A percentile compares a stretch with the other conserved stretches of the same genome.
Conservation (phyloP, 75 land plant species). For the Cunninghamia lanceolata region DNA sequence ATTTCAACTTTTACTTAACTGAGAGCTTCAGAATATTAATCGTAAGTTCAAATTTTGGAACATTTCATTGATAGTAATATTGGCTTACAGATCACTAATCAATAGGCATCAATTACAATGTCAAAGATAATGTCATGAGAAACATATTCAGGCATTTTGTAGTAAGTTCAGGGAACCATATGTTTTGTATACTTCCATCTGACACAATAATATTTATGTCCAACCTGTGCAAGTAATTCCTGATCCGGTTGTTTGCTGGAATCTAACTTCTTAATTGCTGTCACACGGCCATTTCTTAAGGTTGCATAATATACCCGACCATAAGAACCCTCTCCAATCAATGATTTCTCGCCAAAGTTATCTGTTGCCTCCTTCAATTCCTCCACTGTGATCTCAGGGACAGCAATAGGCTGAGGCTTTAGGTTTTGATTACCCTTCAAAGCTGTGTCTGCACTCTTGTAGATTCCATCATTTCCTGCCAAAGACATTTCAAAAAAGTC, state of each 20-base stretch:
- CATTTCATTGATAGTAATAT: neutral
- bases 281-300: constrained; percentile 57
- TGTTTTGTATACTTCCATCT: neutral
- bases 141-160: neutral
- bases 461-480: constrained; percentile 36
- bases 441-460: constrained; percentile 24
- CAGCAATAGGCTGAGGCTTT: constrained; percentile 65
- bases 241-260: constrained; percentile 71
- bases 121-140: neutral
- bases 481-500: too few species aligned
- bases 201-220: constrained; percentile 21
- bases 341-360: constrained; percentile 57
- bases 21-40: too few species aligned
- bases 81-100: neutral
- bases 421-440: constrained; percentile 34
- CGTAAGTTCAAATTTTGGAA: too few species aligned
- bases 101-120: neutral
- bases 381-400: constrained; percentile 55
- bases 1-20: neutral
- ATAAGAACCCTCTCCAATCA: constrained; percentile 93
- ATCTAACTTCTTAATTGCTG: constrained; percentile 87
- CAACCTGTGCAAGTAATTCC: constrained; percentile 69
- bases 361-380: constrained; percentile 78
- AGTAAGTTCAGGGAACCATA: neutral
- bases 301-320: constrained; percentile 75